Base-by-base conservation (phyloP, 2,329 filamentous ascomycete species). In the Pseudocercospora fijiensis region DNA sequence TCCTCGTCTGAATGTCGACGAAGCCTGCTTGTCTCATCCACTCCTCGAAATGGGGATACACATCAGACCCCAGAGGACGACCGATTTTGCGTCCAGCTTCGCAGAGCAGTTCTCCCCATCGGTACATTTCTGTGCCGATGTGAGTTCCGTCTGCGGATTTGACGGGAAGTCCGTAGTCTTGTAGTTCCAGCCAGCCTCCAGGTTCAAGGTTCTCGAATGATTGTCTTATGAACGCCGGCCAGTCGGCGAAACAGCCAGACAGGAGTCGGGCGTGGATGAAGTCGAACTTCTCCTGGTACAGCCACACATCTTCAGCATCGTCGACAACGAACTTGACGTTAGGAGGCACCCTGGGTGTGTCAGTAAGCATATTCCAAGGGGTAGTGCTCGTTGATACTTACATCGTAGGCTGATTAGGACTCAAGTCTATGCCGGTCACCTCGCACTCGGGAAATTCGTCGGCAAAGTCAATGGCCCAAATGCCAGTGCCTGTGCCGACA, bases 251-350 rank as follows among this genome's bases (percentile, higher is more conserved):
- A 28, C 82, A 79, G 26, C 80, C 80, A 67, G 78, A 69, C 79
- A 85, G 78, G 77, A 82, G 70, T 71, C 81, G 69, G 76, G 80
- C 70, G 80, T 83, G 78, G 80, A 88, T 82, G 66, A 84, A 81
- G 72, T 88, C 85, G 70, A 84, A 87, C 13, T 73, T 74, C 59
- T 82, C 77, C 3, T 78, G 75, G 57, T 83, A 84, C 26, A 80
- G 74, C 87, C 87, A 89, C 8, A 84, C 80, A 53, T 83, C 79
- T 66, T 88, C 85, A 57, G 83, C 82, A 70, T 89, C 86, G 69
- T 89, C 86, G 9, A 89, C 81, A 63, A 87, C 78, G 75, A 88
- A 88, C 7, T 79, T 79, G n/a, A 85, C 80, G 70, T 88, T 88
- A 10, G 83, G 80, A 16, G 85, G 86, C 11, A 88, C 79, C 70